phyloP scores from a whole-genome alignment of 164 flowering plant species.

The Macadamia tetraphylla region DNA sequence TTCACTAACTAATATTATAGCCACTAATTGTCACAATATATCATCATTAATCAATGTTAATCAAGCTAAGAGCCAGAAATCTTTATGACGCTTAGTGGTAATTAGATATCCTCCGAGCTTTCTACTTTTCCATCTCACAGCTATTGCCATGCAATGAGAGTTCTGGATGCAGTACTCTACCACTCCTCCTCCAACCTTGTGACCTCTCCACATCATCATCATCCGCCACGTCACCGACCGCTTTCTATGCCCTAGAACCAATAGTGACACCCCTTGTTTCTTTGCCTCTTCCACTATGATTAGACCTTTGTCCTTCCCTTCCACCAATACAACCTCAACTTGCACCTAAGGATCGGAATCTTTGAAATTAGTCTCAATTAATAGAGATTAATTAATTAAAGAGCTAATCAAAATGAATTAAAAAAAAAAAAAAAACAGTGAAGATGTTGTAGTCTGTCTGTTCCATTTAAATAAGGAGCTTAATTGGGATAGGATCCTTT shows the following conservation, averaged over 20 bases:
- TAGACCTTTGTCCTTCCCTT: slow-evolving; percentile 74
- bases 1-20: no score
- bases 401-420: no score
- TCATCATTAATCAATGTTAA: neutral
- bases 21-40: no score
- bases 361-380: neutral
- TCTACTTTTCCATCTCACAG: slow-evolving; percentile 67
- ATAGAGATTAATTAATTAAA: no score
- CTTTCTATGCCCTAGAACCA: slow-evolving; percentile 77
- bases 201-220: slow-evolving; percentile 59
- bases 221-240: slow-evolving; percentile 59
- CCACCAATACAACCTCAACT: slow-evolving; percentile 49
- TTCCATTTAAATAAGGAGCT: neutral
- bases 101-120: slow-evolving; percentile 65
- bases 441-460: neutral
- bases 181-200: slow-evolving; percentile 27
- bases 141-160: slow-evolving; percentile 65
- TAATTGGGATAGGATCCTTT: neutral
- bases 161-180: slow-evolving; percentile 79
- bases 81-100: slow-evolving; percentile 66
- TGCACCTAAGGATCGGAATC: slow-evolving; percentile 32
- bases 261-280: slow-evolving; percentile 50
- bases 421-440: no score
- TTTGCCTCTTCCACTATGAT: slow-evolving; percentile 65
- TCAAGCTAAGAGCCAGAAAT: slow-evolving; percentile 83